phyloP scores from a whole-genome alignment of 495 filamentous ascomycete species.

The Penicillium herquei region DNA sequence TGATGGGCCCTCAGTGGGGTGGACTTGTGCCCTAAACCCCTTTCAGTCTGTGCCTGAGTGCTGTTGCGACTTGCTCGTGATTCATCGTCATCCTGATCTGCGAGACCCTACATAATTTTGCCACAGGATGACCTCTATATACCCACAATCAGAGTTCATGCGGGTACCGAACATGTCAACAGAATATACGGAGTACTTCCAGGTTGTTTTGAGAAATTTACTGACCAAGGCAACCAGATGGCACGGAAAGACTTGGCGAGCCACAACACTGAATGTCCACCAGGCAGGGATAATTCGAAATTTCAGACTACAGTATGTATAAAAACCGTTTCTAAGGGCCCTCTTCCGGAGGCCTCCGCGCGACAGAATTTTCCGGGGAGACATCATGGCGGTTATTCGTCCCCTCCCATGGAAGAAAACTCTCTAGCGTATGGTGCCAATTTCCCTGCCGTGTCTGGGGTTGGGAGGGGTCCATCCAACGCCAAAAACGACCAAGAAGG shows the following conservation, averaged over 20 bases:
- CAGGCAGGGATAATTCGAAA: not conserved
- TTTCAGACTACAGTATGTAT: not conserved
- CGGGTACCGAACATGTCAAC: not conserved
- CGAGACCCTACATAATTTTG: not conserved
- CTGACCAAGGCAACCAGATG: not conserved
- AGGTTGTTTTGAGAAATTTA: not conserved
- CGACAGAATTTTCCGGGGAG: too few species aligned
- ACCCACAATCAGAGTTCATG: not conserved
- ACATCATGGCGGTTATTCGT: not conserved
- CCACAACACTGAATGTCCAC: not conserved
- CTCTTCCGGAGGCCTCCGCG: too few species aligned
- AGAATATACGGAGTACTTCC: not conserved
- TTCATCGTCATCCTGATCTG: not conserved
- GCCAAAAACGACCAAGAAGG: constrained; percentile 1
- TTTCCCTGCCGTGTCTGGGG: constrained; percentile 13
- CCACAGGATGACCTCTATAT: not conserved
- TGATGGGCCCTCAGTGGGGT: not conserved
- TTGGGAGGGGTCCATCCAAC: constrained; percentile 2
- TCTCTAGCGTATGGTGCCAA: constrained; percentile 10
- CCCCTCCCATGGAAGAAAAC: constrained; percentile 7
- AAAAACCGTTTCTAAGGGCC: not conserved
- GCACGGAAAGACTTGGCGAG: too few species aligned
- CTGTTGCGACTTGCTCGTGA: not conserved
- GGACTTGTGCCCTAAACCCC: not conserved
- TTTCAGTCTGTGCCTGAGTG: not conserved